These are phyloP conservation scores for Meyerozyma carpophila DNA, from an alignment of 1,139 yeast genomes.

Conservation along the genomic window DNA sequence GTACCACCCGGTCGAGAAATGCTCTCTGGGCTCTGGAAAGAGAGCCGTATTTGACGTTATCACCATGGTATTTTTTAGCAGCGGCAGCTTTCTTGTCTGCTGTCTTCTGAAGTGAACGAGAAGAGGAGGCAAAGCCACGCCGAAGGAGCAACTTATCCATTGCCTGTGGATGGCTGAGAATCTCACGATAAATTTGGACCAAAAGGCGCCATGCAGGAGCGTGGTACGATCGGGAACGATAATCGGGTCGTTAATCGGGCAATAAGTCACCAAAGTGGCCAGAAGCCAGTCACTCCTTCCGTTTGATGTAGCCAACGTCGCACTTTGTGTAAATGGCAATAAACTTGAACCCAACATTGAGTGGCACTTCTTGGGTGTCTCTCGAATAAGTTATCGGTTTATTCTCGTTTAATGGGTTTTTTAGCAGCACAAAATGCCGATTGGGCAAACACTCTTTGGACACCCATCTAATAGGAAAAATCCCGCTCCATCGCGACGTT, in stretches of 20 bases:
- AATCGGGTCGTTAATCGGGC: not conserved
- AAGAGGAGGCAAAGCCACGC: not conserved
- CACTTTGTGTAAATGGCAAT: constrained; percentile 36
- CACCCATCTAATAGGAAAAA: constrained; percentile 51
- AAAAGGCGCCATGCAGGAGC: not conserved
- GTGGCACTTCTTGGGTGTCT: constrained; percentile 52
- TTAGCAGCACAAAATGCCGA: constrained; percentile 37
- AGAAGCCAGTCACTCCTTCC: not conserved
- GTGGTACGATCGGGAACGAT: not conserved
- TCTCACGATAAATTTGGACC: not conserved
- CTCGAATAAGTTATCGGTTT: constrained; percentile 56
- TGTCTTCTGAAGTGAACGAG: constrained; percentile 3
- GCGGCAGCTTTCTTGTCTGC: constrained; percentile 6
- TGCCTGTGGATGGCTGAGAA: not conserved
- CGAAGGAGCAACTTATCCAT: not conserved
- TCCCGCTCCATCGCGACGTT: constrained; percentile 44
- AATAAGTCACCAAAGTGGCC: not conserved
- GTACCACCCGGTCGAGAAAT: constrained; percentile 65
- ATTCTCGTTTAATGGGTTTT: constrained; percentile 39
- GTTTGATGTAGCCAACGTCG: constrained; percentile 8
- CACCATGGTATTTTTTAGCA: constrained; percentile 16
- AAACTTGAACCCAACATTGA: constrained; percentile 43
- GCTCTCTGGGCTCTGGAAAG: constrained; percentile 61
- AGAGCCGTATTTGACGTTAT: constrained; percentile 26
- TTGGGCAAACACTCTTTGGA: constrained; percentile 48